phyloP scores from a whole-genome alignment of 768 basidiomycete species.

The Hydnum rufescens region DNA sequence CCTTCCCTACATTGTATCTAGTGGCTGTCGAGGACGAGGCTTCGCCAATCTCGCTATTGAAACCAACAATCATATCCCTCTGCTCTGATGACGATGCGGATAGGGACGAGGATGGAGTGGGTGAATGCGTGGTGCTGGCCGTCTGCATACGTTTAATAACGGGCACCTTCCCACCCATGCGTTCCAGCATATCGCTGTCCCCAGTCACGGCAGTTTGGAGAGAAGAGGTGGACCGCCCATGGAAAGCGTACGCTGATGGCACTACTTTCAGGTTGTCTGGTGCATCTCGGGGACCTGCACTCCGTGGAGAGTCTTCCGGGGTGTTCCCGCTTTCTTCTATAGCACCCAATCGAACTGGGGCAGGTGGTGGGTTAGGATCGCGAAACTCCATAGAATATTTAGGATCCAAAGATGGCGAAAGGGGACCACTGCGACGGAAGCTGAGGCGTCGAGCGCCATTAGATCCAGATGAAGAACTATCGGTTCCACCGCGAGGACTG shows the following conservation, averaged over 20 bases:
- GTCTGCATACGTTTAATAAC: slow-evolving; percentile 32
- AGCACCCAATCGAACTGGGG: slow-evolving; percentile 24
- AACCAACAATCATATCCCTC: background rate
- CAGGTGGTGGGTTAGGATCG: slow-evolving; percentile 56
- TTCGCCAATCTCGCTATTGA: background rate
- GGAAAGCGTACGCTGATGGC: background rate
- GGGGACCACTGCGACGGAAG: background rate
- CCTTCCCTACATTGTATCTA: slow-evolving; percentile 3
- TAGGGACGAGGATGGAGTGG: background rate
- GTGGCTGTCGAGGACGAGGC: background rate
- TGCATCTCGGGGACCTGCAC: slow-evolving; percentile 10
- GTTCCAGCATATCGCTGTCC: slow-evolving; percentile 47
- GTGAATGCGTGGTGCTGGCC: slow-evolving; percentile 4
- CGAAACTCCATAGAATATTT: slow-evolving; percentile 32
- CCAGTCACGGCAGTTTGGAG: slow-evolving; percentile 41
- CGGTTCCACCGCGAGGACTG: background rate
- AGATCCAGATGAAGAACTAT: slow-evolving; percentile 15
- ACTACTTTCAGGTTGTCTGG: background rate
- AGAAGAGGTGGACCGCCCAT: slow-evolving; percentile 15
- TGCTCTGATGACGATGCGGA: background rate
- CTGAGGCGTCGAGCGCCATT: background rate
- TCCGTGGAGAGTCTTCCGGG: slow-evolving; percentile 20
- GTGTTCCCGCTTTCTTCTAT: slow-evolving; percentile 18
- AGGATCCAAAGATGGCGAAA: background rate
- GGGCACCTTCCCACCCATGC: slow-evolving; percentile 45